A percentile compares a stretch with the other conserved stretches of the same genome.
These are phyloP conservation scores for Ophiostoma novo-ulmi DNA, from an alignment of 2,329 filamentous ascomycete species.

Conservation along the genomic window DNA sequence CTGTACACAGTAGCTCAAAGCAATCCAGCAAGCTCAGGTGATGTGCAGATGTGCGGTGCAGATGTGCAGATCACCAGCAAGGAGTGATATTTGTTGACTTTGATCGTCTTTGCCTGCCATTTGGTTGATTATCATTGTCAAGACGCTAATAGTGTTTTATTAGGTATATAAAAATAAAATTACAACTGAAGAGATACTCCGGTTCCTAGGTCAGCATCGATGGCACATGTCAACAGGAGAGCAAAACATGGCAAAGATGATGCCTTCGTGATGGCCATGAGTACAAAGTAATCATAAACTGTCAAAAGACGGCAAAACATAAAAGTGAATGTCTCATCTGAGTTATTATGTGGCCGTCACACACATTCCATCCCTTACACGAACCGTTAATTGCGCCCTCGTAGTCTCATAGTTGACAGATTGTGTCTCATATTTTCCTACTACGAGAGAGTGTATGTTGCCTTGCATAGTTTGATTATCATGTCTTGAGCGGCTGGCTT, in stretches of 20 bases:
- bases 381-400: constrained; percentile 13
- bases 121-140: neutral
- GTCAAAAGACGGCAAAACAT: neutral
- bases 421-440: neutral
- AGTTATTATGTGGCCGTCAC: neutral
- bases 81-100: neutral
- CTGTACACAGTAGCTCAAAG: too few relatives aligned
- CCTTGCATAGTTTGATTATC: constrained; percentile 8
- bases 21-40: neutral
- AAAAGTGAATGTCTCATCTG: neutral
- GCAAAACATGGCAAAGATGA: neutral
- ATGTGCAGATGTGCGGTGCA: constrained; percentile 12
- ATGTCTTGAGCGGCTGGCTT: neutral
- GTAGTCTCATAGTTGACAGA: neutral
- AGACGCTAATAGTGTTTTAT: neutral
- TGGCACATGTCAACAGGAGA: neutral
- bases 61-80: constrained; percentile 14
- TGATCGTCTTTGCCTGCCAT: neutral
- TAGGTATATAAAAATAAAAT: neutral
- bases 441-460: neutral
- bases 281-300: neutral
- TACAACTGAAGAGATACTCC: neutral
- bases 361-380: constrained; percentile 12
- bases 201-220: neutral
- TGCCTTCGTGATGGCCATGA: too few relatives aligned